These are phyloP conservation scores for Penicillium parvum DNA, from an alignment of 495 filamentous ascomycete genomes.

Conservation along the genomic window DNA sequence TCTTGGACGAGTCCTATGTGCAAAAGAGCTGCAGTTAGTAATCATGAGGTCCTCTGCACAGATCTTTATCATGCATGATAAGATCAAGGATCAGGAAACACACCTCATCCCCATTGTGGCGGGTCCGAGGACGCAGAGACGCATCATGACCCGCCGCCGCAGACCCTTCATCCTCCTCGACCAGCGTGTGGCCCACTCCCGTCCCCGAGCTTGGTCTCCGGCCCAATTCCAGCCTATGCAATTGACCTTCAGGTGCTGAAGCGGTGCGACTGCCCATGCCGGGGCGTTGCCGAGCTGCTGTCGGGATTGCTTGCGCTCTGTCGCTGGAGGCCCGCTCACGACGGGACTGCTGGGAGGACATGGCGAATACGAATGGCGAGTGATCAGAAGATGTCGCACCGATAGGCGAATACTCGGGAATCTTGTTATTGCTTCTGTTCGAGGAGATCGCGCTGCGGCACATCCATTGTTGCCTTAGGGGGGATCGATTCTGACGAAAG, in stretches of 20 bases:
- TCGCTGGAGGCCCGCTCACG: conserved; percentile 35
- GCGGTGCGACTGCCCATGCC: conserved; percentile 30
- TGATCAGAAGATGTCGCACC: too few species aligned
- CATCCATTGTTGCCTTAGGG: conserved; percentile 37
- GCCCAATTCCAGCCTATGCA: conserved; percentile 26
- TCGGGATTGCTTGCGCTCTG: conserved; percentile 24
- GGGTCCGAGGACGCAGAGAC: conserved; percentile 7
- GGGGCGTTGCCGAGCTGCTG: conserved; percentile 24
- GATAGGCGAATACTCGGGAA: too few species aligned
- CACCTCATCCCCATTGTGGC: conserved; percentile 29
- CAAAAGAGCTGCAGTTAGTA: conserved; percentile 13
- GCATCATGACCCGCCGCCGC: conserved; percentile 10
- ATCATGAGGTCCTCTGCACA: conserved; percentile 1
- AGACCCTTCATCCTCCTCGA: conserved; percentile 33
- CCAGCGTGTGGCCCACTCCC: conserved; percentile 24
- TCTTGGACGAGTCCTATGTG: conserved; percentile 23
- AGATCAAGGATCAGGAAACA: background rate
- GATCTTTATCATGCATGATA: background rate
- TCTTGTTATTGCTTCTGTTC: conserved; percentile 31
- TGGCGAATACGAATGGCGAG: too few species aligned
- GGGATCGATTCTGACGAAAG: conserved; percentile 9
- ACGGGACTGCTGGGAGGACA: conserved; percentile 13
- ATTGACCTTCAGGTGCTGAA: conserved; percentile 31
- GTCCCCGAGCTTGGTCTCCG: conserved; percentile 17
- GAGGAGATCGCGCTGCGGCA: conserved; percentile 27